Evolutionary conservation across 306 rosid genomes (phyloP).

Genomic region (Cucurbita ficifolia): DNA sequence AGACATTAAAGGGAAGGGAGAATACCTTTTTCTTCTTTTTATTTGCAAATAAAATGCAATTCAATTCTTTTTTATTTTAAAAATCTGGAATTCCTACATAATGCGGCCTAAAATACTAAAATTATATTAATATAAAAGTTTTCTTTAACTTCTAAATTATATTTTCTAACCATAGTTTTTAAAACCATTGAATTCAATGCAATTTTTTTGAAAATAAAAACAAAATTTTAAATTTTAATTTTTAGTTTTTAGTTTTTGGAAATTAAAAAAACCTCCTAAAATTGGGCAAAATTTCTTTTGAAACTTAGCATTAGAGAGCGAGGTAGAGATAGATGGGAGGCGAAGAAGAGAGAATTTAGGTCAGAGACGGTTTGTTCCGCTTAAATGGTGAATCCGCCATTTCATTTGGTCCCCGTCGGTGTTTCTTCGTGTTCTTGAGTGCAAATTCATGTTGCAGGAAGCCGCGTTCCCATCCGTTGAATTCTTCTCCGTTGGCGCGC

Average conservation of each 20-base stretch:
- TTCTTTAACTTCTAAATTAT: too few species aligned
- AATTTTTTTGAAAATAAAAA: too few species aligned
- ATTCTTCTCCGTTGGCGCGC: not conserved
- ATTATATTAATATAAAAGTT: too few species aligned
- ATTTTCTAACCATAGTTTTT: too few species aligned
- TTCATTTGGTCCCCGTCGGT: not conserved
- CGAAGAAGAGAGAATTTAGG: not conserved
- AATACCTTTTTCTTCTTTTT: not conserved
- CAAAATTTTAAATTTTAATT: too few species aligned
- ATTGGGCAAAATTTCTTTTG: too few species aligned
- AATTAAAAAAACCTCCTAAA: too few species aligned
- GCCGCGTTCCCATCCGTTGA: not conserved
- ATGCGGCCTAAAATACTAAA: too few species aligned
- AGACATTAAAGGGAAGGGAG: not conserved
- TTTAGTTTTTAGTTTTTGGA: too few species aligned
- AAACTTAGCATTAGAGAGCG: too few species aligned
- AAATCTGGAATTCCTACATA: not conserved
- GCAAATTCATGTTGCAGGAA: not conserved
- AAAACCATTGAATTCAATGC: too few species aligned
- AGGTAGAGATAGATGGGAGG: not conserved
- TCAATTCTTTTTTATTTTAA: too few species aligned
- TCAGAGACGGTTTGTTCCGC: not conserved
- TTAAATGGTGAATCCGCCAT: not conserved
- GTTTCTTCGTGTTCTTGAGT: not conserved
- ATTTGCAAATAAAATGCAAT: not conserved